Percentiles rank a stretch among this genome's conserved stretches.
These are phyloP conservation scores for Boletus sensibilis DNA, from an alignment of 768 basidiomycete species.

Conservation along the genomic window DNA sequence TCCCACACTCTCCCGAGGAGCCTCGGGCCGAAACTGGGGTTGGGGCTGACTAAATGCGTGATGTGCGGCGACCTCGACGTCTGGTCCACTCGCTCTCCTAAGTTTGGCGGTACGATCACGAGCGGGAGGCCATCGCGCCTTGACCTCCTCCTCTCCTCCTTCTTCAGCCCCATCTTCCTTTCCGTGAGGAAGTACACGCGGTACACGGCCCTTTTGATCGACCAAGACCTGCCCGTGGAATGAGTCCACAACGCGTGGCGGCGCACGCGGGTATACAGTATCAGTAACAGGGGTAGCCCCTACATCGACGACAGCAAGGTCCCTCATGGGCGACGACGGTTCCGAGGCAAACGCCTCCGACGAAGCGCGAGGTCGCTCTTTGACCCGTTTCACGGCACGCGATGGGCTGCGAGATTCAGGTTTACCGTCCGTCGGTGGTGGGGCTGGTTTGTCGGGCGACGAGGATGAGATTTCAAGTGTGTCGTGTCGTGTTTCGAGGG, in stretches of 20 bases:
- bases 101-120: slow-evolving; percentile 6
- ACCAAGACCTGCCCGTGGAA: slow-evolving; percentile 21
- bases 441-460: background rate
- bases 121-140: slow-evolving; percentile 12
- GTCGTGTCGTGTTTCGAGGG: background rate
- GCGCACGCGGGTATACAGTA: slow-evolving; percentile 10
- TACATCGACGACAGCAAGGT: background rate
- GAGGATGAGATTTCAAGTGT: slow-evolving; percentile 1
- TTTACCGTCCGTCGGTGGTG: background rate
- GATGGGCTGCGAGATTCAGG: background rate
- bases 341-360: slow-evolving; percentile 21
- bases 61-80: background rate
- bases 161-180: background rate
- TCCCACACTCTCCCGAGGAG: background rate
- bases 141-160: background rate
- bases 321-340: slow-evolving; percentile 11
- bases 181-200: background rate
- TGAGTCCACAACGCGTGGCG: slow-evolving; percentile 22
- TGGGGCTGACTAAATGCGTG: slow-evolving; percentile 20
- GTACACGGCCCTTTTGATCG: slow-evolving; percentile 16
- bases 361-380: slow-evolving; percentile 6
- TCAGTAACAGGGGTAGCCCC: background rate
- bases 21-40: background rate
- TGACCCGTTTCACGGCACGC: slow-evolving; percentile 2
- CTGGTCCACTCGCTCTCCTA: background rate